Percentiles rank a stretch among this genome's conserved stretches.
These are phyloP conservation scores for Sergeia podlipaevii DNA, from an alignment of 208 protist species.

Conservation along the genomic window DNA sequence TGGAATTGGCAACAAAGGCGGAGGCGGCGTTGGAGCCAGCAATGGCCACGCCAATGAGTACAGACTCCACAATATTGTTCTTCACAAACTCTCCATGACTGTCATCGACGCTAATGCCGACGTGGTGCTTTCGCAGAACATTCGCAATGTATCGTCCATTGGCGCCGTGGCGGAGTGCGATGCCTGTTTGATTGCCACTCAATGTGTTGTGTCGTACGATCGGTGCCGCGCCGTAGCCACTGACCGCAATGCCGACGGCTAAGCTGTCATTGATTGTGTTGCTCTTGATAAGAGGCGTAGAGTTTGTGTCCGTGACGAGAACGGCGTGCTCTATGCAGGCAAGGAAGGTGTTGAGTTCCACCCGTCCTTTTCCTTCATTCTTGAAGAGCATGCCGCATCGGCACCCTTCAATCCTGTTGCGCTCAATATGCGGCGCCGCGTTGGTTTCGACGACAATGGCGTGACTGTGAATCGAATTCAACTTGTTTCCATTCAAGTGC, in stretches of 20 bases:
- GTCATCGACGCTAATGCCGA: slow-evolving; percentile 12
- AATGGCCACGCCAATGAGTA: slow-evolving; percentile 10
- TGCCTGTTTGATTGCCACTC: slow-evolving; percentile 13
- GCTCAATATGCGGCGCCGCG: slow-evolving; percentile 13
- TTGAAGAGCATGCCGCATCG: slow-evolving; percentile 14
- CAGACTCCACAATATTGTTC: slow-evolving; percentile 17
- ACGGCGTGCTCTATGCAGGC: slow-evolving; percentile 5
- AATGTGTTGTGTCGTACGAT: slow-evolving; percentile 17
- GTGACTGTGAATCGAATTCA: slow-evolving; percentile 14
- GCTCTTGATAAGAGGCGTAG: neutral
- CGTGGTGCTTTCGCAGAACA: slow-evolving; percentile 13
- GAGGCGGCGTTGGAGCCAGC: slow-evolving; percentile 5
- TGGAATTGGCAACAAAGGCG: slow-evolving; percentile 13
- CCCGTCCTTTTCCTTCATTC: slow-evolving; percentile 4
- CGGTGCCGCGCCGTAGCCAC: slow-evolving; percentile 16
- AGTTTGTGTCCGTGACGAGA: neutral
- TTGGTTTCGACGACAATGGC: slow-evolving; percentile 18
- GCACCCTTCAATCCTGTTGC: slow-evolving; percentile 22
- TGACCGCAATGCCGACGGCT: neutral
- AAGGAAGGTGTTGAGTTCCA: slow-evolving; percentile 18
- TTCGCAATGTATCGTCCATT: slow-evolving; percentile 18
- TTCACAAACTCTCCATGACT: slow-evolving; percentile 10
- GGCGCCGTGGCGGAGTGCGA: slow-evolving; percentile 11
- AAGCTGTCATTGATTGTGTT: slow-evolving; percentile 8
- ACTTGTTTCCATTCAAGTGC: slow-evolving; percentile 14